phyloP scores from a whole-genome alignment of 495 filamentous ascomycete species.

The Penicillium antarcticum region DNA sequence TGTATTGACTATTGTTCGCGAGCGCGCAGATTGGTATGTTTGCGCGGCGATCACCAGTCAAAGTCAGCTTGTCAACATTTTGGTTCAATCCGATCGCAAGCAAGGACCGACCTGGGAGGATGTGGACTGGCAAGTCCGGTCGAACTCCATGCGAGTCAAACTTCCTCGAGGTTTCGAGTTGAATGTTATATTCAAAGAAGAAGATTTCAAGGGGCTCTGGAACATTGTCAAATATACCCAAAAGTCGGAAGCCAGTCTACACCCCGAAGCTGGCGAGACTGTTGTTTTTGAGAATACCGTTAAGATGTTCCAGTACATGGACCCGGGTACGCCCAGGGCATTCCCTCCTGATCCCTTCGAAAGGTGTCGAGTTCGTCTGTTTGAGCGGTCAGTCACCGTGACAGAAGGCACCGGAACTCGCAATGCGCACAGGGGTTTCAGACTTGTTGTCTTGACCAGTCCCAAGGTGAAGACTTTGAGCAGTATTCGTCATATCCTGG shows the following conservation, averaged over 20 bases:
- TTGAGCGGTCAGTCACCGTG: constrained; percentile 61
- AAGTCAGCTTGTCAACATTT: constrained; percentile 69
- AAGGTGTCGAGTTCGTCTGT: constrained; percentile 65
- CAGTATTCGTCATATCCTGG: constrained; percentile 63
- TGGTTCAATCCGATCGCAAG: constrained; percentile 64
- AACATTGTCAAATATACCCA: constrained; percentile 77
- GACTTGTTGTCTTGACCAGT: constrained; percentile 70
- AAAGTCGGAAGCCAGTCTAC: constrained; percentile 67
- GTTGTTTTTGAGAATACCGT: constrained; percentile 62
- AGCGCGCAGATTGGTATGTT: constrained; percentile 62
- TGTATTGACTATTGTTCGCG: constrained; percentile 67
- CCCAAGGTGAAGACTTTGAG: constrained; percentile 72
- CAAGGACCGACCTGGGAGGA: constrained; percentile 74
- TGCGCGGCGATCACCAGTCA: constrained; percentile 71
- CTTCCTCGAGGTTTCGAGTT: constrained; percentile 68
- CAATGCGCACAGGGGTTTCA: constrained; percentile 69
- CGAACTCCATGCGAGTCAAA: constrained; percentile 57
- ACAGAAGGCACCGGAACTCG: constrained; percentile 65
- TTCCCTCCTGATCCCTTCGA: constrained; percentile 73
- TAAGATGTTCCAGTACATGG: constrained; percentile 71
- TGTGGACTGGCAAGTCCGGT: constrained; percentile 68
- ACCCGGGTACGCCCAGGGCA: constrained; percentile 58
- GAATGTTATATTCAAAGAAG: constrained; percentile 63
- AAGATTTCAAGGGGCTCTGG: constrained; percentile 72
- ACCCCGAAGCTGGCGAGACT: constrained; percentile 60